A percentile compares a stretch with the other conserved stretches of the same genome.
These are phyloP conservation scores for Thraustochytrium sp. DNA, from an alignment of 352 stramenopile genomes.

Conservation along the genomic window DNA sequence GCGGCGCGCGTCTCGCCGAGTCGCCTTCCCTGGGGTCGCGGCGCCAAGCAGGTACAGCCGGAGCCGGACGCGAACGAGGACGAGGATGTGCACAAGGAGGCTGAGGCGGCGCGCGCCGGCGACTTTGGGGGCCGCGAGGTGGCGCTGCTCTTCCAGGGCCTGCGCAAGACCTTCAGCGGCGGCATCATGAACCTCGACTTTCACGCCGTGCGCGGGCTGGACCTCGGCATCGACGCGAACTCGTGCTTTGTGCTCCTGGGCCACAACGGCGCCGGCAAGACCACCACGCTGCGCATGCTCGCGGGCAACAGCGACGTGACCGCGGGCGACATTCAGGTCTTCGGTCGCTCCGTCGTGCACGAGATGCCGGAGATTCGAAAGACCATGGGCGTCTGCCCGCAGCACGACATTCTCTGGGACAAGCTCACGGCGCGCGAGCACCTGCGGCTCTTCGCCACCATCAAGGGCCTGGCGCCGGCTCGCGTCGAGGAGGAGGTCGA, in stretches of 20 bases:
- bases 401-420: slow-evolving; percentile 91
- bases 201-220: slow-evolving; percentile 71
- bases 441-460: slow-evolving; percentile 78
- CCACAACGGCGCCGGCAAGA: slow-evolving; percentile 87
- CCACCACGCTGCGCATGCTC: slow-evolving; percentile 84
- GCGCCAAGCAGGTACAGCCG: neutral
- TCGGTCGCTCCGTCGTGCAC: slow-evolving; percentile 62
- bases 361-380: slow-evolving; percentile 80
- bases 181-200: slow-evolving; percentile 55
- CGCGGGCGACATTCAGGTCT: slow-evolving; percentile 60
- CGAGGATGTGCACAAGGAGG: slow-evolving; percentile 12
- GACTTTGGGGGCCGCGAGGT: slow-evolving; percentile 30
- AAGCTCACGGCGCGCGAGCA: slow-evolving; percentile 89
- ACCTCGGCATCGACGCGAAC: slow-evolving; percentile 76
- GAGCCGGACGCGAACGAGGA: neutral
- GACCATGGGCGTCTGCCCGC: slow-evolving; percentile 88
- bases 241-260: slow-evolving; percentile 89
- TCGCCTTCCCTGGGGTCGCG: neutral
- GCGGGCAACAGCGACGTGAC: slow-evolving; percentile 76
- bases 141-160: neutral
- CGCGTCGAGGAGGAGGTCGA: slow-evolving; percentile 51
- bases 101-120: neutral
- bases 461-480: slow-evolving; percentile 71
- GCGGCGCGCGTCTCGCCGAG: neutral
- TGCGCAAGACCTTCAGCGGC: slow-evolving; percentile 45